Percentiles rank a stretch among this genome's conserved stretches.
Conservation (phyloP, 805 yeast species). For the Sugiyamaella floridensis region DNA sequence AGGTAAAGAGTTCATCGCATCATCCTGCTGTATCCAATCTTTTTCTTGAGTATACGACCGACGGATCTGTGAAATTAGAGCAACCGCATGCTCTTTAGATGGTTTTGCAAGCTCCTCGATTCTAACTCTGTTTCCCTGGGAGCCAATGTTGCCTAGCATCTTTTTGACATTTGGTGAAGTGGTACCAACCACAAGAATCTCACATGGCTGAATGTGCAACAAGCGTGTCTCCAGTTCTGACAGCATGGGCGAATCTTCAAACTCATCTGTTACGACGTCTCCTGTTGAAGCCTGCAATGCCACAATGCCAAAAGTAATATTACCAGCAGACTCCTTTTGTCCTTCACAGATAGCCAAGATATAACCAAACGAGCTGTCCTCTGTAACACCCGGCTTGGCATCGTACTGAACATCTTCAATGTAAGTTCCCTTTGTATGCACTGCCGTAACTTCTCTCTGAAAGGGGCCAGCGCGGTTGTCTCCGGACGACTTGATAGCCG, state of each 20-base stretch:
- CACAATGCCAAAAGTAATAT: slow-evolving; percentile 39
- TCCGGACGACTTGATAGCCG: slow-evolving; percentile 56
- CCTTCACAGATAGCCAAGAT: slow-evolving; percentile 19
- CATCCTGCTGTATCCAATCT: background rate
- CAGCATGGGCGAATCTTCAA: slow-evolving; percentile 52
- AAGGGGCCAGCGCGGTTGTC: slow-evolving; percentile 54
- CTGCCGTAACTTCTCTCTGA: slow-evolving; percentile 57
- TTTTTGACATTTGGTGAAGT: slow-evolving; percentile 32
- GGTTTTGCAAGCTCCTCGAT: slow-evolving; percentile 1
- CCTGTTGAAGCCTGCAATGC: slow-evolving; percentile 72
- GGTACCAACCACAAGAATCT: slow-evolving; percentile 47
- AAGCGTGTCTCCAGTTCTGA: slow-evolving; percentile 67
- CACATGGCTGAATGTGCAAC: slow-evolving; percentile 69
- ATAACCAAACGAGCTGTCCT: slow-evolving; percentile 19
- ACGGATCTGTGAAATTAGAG: background rate
- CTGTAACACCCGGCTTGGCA: background rate
- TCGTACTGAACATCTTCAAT: slow-evolving; percentile 47
- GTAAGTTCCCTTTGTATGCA: slow-evolving; percentile 80
- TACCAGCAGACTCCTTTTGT: slow-evolving; percentile 3
- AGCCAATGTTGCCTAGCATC: slow-evolving; percentile 13
- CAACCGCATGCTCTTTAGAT: background rate
- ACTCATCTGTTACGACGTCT: slow-evolving; percentile 63
- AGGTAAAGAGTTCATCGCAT: background rate
- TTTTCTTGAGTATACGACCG: background rate
- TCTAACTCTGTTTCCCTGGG: slow-evolving; percentile 4